Evolutionary conservation across 2,329 filamentous ascomycete species (phyloP), one percentile per base, ranked within the genome.

Genomic region (Fusarium albidum): DNA sequence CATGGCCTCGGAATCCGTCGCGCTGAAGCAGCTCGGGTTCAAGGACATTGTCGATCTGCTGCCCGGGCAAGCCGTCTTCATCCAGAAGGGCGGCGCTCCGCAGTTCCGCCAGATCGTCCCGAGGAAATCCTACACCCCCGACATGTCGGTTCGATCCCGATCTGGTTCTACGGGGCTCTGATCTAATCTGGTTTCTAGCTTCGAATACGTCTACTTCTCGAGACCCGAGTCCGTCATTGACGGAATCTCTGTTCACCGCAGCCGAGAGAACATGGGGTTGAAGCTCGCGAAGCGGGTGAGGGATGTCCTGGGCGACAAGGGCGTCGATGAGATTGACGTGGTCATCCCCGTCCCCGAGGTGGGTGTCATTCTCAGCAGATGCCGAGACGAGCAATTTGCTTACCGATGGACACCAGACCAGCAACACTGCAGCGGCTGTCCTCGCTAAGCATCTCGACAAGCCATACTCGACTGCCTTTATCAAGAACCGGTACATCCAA

Each of bases 1-100:
- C 83, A 85, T 96, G 79, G 91, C 92, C 1, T 96, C 92, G 0
- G 92, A 96, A 74, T 94, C 90, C 9, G 86, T 96, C 43, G 92
- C 92, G 8, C 78, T 96, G 38, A 83, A 82, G 34, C 91, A 96
- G 72, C 86, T 93, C 41, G 91, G 91, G 13, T 96, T 95, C 76
- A 79, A 73, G 33, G 81, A 92, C 69, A 87, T 95, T 65, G 75
- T 82, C 29, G 90, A 96, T 68, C 90, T 96, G 60, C 76, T 87
- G 49, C 92, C 92, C 0, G 92, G 92, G 26, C 84, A 96, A 75
- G 92, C 91, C 2, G 91, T 96, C 55, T 92, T 96, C 68, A 88
- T 96, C 57, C 80, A 88, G 67, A 96, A 96, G 75, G 90, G 90
- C 32, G 80, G 83, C 40, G 77, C 80, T 45, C 91, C 91, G 1